Evolutionary conservation across 352 stramenopile species (phyloP).

Genomic region (Globisporangium acanthophoron): DNA sequence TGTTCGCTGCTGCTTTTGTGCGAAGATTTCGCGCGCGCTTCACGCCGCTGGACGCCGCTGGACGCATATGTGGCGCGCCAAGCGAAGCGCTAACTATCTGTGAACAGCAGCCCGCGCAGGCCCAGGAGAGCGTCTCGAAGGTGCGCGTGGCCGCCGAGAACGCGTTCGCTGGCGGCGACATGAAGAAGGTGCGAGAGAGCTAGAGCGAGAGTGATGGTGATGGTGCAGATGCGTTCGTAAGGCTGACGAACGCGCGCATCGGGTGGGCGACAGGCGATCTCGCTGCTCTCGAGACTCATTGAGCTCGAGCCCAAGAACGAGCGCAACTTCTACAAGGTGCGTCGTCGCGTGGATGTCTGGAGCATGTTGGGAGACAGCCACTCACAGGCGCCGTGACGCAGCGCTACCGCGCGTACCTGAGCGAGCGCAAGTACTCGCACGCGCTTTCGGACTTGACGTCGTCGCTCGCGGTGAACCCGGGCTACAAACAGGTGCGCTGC

Average conservation of each 20-base stretch:
- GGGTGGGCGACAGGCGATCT: slow-evolving; percentile 38
- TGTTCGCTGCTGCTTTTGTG: neutral
- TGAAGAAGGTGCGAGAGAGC: slow-evolving; percentile 43
- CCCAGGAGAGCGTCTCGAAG: slow-evolving; percentile 43
- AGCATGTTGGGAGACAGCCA: neutral
- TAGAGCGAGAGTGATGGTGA: too few relatives aligned
- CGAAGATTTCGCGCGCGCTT: neutral
- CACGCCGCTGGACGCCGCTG: neutral
- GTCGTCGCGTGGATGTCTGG: neutral
- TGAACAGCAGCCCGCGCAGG: slow-evolving; percentile 15
- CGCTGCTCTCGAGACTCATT: slow-evolving; percentile 75
- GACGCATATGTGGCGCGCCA: too few relatives aligned
- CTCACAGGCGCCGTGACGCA: neutral
- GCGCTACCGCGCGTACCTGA: slow-evolving; percentile 75
- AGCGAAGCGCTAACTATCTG: neutral
- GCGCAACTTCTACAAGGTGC: slow-evolving; percentile 76
- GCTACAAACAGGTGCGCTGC: slow-evolving; percentile 51
- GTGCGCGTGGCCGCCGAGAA: slow-evolving; percentile 72
- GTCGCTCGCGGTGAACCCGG: slow-evolving; percentile 67
- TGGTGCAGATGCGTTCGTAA: neutral
- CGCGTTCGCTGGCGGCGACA: slow-evolving; percentile 68
- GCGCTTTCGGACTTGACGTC: slow-evolving; percentile 65
- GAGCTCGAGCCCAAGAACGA: slow-evolving; percentile 74
- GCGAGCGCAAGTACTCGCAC: slow-evolving; percentile 74
- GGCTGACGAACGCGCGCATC: neutral